phyloP scores from a whole-genome alignment of 108 stramenopile species.

The Bacterosira constricta region DNA sequence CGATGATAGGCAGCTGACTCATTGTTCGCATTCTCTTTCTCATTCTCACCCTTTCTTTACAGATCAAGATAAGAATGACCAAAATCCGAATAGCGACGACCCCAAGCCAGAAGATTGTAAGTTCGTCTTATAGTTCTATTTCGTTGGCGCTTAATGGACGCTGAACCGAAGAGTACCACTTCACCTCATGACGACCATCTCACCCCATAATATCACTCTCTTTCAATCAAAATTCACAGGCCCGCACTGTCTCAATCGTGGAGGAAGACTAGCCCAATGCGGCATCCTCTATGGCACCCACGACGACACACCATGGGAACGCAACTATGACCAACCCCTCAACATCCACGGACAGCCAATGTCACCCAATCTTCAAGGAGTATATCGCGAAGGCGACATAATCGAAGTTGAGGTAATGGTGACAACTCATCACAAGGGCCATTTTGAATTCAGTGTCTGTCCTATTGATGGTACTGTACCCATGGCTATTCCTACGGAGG shows the following conservation, averaged over 20 bases:
- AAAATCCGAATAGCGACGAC: conserved; percentile 2
- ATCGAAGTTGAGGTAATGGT: conserved; percentile 42
- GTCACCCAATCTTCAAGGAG: conserved; percentile 36
- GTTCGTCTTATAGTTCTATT: not conserved
- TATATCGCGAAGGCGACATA: conserved; percentile 32
- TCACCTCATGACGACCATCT: too few relatives aligned
- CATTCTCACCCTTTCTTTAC: not conserved
- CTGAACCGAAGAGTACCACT: too few relatives aligned
- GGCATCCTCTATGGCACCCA: conserved; percentile 22
- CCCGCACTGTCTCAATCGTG: conserved; percentile 30
- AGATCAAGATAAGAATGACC: conserved; percentile 4
- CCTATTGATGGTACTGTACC: conserved; percentile 6
- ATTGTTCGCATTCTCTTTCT: not conserved
- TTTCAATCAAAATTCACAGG: not conserved
- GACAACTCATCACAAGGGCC: conserved; percentile 63
- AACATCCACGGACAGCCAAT: conserved; percentile 41
- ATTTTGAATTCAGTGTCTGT: conserved; percentile 57
- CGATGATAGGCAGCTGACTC: too few relatives aligned
- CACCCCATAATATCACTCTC: too few relatives aligned
- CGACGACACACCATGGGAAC: not conserved
- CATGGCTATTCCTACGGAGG: conserved; percentile 39
- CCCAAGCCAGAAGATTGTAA: conserved; percentile 21
- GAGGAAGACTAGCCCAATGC: conserved; percentile 31
- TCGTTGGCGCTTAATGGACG: not conserved
- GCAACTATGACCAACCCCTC: conserved; percentile 48